Base-by-base conservation (phyloP, 2,329 filamentous ascomycete genomes). In the Nemania abortiva region DNA sequence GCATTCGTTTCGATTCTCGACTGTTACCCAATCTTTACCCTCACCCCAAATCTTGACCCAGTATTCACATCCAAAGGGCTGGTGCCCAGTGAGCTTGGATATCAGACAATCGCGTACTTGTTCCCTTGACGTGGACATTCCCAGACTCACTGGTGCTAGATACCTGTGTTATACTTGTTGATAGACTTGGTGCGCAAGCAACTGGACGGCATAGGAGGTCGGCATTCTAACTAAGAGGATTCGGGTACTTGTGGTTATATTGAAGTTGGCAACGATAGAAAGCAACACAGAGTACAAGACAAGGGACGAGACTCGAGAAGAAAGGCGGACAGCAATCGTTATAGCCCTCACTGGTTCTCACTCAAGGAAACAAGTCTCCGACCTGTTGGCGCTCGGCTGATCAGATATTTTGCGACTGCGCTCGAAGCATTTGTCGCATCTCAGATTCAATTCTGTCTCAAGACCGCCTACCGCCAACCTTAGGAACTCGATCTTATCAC, bases 1-100 rank as follows among this genome's bases (percentile, higher is more conserved):
- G 74, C 77, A 77, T 74, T 77, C 73, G 64, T 74, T 77, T 70
- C 68, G 58, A 68, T 55, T 50, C 47, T 20, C 64, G 54, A 65
- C 45, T 61, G 37, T 50, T 50, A 65, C 27, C 49, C 66, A 58
- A 42, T 34, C 65, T 61, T 31, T 59, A 61, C 59, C 64, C 61
- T 58, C 68, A 70, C 55, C 61, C 69, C 70, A 72, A 64, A 66
- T 69, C 72, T 69, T 59, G 63, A 50, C 68, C 70, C 71, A 57
- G 66, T 58, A 72, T 72, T 59, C 58, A 56, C 50, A 71, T 39
- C 54, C 59, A 37, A 68, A 70, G 67, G 71, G 60, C 65, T 72
- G 53, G 68, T 54, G 53, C 63, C 67, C 63, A 65, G 58, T 18
- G 53, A 57, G 56, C 62, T 71, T 70, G 64, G 70, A 71, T 71